Conservation (phyloP, 352 stramenopile genomes). For the Aphanomyces stellatus region DNA sequence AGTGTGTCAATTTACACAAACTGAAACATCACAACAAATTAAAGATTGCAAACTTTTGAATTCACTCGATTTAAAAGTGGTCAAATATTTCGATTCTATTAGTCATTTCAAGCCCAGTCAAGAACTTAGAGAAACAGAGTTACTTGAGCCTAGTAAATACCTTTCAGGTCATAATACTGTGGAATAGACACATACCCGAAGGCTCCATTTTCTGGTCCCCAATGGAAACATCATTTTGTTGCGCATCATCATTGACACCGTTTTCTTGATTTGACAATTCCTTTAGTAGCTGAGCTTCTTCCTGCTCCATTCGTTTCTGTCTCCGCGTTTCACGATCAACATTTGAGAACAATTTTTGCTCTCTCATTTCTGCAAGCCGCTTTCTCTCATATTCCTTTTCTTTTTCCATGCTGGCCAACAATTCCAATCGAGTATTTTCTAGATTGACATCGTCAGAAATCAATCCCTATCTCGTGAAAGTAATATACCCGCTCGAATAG, state of each 20-base stretch:
- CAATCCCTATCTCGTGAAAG: background rate
- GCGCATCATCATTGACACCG: slow-evolving; percentile 29
- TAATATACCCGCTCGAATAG: background rate
- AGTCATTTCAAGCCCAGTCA: too few species aligned
- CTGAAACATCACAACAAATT: too few species aligned
- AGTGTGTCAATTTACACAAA: too few species aligned
- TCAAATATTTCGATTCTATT: too few species aligned
- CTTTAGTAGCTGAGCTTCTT: slow-evolving; percentile 37
- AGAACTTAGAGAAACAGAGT: too few species aligned
- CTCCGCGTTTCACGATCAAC: slow-evolving; percentile 48
- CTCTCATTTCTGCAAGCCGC: slow-evolving; percentile 38
- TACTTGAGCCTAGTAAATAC: too few species aligned
- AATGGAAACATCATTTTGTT: background rate
- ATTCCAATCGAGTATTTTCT: slow-evolving; percentile 43
- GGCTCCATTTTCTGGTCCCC: background rate
- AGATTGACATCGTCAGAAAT: background rate
- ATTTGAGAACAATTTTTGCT: slow-evolving; percentile 43
- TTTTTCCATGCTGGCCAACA: slow-evolving; percentile 55
- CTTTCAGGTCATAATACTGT: too few species aligned
- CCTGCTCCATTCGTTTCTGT: slow-evolving; percentile 50
- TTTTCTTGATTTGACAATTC: slow-evolving; percentile 25
- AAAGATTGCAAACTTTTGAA: too few species aligned
- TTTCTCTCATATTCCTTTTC: slow-evolving; percentile 46
- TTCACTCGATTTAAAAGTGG: too few species aligned
- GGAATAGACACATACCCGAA: too few species aligned